Conservation (phyloP, 768 basidiomycete genomes). For the Exsudoporus frostii region DNA sequence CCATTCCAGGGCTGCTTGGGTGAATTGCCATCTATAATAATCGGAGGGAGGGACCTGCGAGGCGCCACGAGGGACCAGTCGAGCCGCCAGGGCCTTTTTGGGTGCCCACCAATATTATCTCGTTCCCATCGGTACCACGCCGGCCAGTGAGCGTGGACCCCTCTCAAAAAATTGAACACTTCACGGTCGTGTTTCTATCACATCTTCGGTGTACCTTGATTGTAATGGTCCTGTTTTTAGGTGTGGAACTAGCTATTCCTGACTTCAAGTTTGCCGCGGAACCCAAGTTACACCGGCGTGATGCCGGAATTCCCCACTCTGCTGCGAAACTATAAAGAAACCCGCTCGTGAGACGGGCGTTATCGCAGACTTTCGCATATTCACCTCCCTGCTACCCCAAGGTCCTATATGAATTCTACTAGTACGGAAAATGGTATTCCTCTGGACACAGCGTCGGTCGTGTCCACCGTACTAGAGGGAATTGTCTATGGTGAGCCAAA, state of each 20-base stretch:
- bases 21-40: no score
- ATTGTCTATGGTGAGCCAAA: background rate
- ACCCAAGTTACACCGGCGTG: background rate
- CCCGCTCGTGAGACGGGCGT: background rate
- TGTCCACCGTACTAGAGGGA: constrained; percentile 13
- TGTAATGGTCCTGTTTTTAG: background rate
- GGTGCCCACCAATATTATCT: no score
- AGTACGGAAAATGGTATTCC: constrained; percentile 2
- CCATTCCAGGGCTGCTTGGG: no score
- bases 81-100: no score
- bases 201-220: background rate
- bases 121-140: no score
- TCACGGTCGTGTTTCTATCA: no score
- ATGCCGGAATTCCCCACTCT: background rate
- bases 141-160: no score
- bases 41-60: no score
- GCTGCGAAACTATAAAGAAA: background rate
- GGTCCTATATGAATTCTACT: background rate
- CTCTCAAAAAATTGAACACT: background rate
- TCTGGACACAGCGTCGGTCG: constrained; percentile 22
- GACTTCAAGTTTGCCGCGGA: no score
- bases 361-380: background rate
- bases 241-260: no score
- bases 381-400: background rate
- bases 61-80: no score